phyloP scores from a whole-genome alignment of 139 green algal genomes.

The Tetraselmis chui region DNA sequence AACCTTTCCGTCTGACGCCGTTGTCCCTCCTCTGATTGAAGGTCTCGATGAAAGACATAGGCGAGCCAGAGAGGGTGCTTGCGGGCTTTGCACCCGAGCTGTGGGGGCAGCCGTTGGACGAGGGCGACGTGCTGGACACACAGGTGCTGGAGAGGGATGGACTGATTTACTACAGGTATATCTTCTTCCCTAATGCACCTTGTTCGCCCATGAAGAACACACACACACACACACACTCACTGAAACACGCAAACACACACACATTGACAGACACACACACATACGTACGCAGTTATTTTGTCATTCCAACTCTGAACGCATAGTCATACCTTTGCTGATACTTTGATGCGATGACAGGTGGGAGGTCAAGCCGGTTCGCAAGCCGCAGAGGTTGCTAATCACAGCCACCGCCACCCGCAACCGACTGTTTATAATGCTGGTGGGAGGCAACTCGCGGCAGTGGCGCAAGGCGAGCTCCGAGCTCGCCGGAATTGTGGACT shows the following conservation, averaged over 20 bases:
- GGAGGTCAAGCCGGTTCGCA: constrained; percentile 45
- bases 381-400: constrained; percentile 33
- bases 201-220: neutral
- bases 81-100: constrained; percentile 84
- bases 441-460: constrained; percentile 46
- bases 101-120: constrained; percentile 62
- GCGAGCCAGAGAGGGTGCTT: constrained; percentile 66
- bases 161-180: constrained; percentile 64
- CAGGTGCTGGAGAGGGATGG: constrained; percentile 29
- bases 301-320: neutral
- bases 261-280: too few species aligned
- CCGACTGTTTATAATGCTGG: constrained; percentile 69
- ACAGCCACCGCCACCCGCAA: constrained; percentile 63
- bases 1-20: too few species aligned
- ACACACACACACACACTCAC: too few species aligned
- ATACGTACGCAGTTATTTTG: too few species aligned
- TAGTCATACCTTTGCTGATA: neutral
- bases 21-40: constrained; percentile 1
- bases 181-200: constrained; percentile 1
- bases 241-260: constrained; percentile 9
- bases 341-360: neutral
- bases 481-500: constrained; percentile 14
- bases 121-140: constrained; percentile 55
- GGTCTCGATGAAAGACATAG: constrained; percentile 60
- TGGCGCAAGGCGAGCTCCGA: constrained; percentile 46